Conservation (phyloP, 1,284 basidiomycete genomes). For the Porogramme epimiltina region DNA sequence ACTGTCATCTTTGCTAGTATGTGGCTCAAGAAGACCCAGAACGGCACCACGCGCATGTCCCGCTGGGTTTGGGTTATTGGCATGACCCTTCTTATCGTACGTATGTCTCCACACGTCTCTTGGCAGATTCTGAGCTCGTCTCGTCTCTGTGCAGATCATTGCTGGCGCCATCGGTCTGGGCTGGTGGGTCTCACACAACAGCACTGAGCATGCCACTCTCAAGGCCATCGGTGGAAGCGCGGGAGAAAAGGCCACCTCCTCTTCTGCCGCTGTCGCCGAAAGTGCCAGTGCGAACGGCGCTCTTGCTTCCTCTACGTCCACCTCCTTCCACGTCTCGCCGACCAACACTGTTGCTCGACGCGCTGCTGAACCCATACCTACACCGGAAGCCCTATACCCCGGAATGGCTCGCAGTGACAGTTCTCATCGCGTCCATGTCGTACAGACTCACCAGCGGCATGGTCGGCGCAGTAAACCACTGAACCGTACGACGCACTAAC, state of each 20-base stretch:
- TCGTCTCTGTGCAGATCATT: constrained; percentile 39
- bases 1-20: constrained; percentile 38
- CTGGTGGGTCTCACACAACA: constrained; percentile 57
- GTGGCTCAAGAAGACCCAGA: constrained; percentile 69
- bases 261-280: constrained; percentile 21
- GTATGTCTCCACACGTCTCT: constrained; percentile 22
- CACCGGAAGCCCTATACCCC: constrained; percentile 17
- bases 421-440: constrained; percentile 16
- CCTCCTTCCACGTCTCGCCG: constrained; percentile 40
- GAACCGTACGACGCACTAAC: constrained; percentile 25
- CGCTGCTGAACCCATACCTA: constrained; percentile 23
- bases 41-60: constrained; percentile 50
- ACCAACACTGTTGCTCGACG: constrained; percentile 50
- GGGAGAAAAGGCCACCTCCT: constrained; percentile 37
- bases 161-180: constrained; percentile 60
- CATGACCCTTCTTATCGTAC: constrained; percentile 55
- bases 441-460: constrained; percentile 14
- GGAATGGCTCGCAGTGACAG: constrained; percentile 10
- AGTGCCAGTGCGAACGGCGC: constrained; percentile 13
- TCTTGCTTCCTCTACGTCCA: constrained; percentile 7
- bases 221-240: constrained; percentile 68
- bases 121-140: too few species aligned
- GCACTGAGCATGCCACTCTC: constrained; percentile 48
- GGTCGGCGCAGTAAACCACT: constrained; percentile 21
- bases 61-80: constrained; percentile 73